Evolutionary conservation across 164 flowering plant genomes (phyloP).

Genomic region (Tinospora cordifolia): DNA sequence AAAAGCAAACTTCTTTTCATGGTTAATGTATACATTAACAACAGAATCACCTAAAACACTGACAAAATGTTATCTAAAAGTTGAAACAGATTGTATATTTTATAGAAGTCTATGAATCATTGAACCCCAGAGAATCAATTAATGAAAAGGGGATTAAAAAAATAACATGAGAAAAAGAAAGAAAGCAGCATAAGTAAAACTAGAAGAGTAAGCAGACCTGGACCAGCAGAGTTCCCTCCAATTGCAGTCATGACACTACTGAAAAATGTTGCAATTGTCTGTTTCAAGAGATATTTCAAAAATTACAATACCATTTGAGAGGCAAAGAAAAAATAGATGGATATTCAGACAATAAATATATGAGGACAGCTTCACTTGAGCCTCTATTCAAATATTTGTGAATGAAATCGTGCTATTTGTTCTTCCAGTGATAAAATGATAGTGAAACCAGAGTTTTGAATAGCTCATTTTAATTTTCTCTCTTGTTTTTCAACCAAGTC

Average conservation of each 20-base stretch:
- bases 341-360: too few relatives aligned
- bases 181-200: background rate
- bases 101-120: too few relatives aligned
- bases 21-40: conserved; percentile 85
- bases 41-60: conserved; percentile 69
- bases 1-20: conserved; percentile 89
- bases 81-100: background rate
- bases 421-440: too few relatives aligned
- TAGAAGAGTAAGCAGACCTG: conserved; percentile 37
- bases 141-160: background rate
- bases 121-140: too few relatives aligned
- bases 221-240: conserved; percentile 86
- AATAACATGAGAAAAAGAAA: background rate
- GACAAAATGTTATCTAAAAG: background rate
- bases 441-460: too few relatives aligned
- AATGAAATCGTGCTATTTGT: too few relatives aligned
- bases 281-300: conserved; percentile 20
- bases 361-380: too few relatives aligned
- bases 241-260: conserved; percentile 71
- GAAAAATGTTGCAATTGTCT: conserved; percentile 76
- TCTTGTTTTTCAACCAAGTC: too few relatives aligned
- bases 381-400: too few relatives aligned
- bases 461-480: too few relatives aligned
- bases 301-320: background rate
- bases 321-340: too few relatives aligned